Conservation (phyloP, 805 yeast species). For the Priceomyces fermenticarens region DNA sequence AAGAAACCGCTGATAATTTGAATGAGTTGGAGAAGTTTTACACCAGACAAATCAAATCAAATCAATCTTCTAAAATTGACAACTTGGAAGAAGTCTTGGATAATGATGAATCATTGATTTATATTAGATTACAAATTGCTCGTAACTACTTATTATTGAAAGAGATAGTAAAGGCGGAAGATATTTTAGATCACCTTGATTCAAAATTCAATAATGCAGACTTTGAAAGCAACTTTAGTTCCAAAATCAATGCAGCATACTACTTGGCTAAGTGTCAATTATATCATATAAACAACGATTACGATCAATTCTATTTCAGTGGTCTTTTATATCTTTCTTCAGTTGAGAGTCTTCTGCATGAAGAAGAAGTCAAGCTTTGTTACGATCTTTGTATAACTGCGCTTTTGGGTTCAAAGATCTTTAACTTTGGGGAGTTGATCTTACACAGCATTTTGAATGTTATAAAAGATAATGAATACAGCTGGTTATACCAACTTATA, state of each 20-base stretch:
- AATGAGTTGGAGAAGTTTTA: slow-evolving; percentile 28
- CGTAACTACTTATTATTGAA: slow-evolving; percentile 60
- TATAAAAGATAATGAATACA: slow-evolving; percentile 45
- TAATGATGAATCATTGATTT: slow-evolving; percentile 53
- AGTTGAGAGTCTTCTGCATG: slow-evolving; percentile 43
- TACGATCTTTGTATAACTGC: slow-evolving; percentile 84
- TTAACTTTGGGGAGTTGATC: slow-evolving; percentile 92
- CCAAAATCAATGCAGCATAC: slow-evolving; percentile 76
- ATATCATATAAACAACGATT: slow-evolving; percentile 72
- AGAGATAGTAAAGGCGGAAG: slow-evolving; percentile 56
- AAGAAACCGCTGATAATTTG: slow-evolving; percentile 35
- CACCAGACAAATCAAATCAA: slow-evolving; percentile 23
- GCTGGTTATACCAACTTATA: slow-evolving; percentile 73
- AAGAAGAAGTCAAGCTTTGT: slow-evolving; percentile 43
- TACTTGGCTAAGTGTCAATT: slow-evolving; percentile 78
- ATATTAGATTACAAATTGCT: slow-evolving; percentile 63
- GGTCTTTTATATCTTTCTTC: slow-evolving; percentile 82
- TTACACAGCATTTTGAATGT: slow-evolving; percentile 76
- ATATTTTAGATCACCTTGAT: slow-evolving; percentile 60
- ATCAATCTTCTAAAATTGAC: slow-evolving; percentile 23
- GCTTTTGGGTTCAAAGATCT: slow-evolving; percentile 83
- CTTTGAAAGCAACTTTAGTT: slow-evolving; percentile 26
- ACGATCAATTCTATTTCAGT: slow-evolving; percentile 76
- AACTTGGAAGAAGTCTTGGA: slow-evolving; percentile 32
- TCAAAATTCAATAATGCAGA: slow-evolving; percentile 47